These are phyloP conservation scores for Fusarium udum DNA, from an alignment of 2,329 filamentous ascomycete genomes.

Conservation along the genomic window DNA sequence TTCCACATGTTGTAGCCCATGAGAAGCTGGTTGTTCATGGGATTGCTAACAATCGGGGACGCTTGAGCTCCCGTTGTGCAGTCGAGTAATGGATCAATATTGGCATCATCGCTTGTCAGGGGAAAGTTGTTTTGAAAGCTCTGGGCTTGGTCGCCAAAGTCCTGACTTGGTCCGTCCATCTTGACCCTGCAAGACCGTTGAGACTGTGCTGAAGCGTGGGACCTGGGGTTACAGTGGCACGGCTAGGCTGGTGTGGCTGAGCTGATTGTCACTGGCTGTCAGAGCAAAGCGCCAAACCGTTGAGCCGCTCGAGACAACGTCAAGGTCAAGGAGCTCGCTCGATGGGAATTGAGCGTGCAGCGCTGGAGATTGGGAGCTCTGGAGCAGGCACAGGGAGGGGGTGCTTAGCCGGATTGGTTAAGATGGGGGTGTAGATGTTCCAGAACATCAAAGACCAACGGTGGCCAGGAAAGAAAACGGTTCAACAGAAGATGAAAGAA, in stretches of 20 bases:
- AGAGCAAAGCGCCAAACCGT: background rate
- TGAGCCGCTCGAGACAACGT: background rate
- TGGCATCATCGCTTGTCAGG: background rate
- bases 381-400: background rate
- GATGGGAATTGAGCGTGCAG: background rate
- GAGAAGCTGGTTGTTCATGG: conserved; percentile 8
- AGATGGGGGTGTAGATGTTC: background rate
- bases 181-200: background rate
- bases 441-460: conserved; percentile 1
- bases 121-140: background rate
- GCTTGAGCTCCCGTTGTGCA: background rate
- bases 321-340: background rate
- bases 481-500: background rate
- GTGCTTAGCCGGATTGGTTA: conserved; percentile 2
- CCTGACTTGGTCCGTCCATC: conserved; percentile 15
- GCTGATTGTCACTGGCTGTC: background rate
- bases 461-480: background rate
- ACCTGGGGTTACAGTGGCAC: background rate
- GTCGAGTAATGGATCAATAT: conserved; percentile 34
- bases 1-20: conserved; percentile 17
- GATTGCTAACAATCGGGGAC: background rate
- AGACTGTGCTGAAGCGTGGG: background rate
- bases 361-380: background rate
- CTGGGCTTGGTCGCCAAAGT: background rate
- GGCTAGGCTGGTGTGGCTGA: background rate